These are phyloP conservation scores for Xerocomellus amylosporus DNA, from an alignment of 768 basidiomycete genomes.

Conservation along the genomic window DNA sequence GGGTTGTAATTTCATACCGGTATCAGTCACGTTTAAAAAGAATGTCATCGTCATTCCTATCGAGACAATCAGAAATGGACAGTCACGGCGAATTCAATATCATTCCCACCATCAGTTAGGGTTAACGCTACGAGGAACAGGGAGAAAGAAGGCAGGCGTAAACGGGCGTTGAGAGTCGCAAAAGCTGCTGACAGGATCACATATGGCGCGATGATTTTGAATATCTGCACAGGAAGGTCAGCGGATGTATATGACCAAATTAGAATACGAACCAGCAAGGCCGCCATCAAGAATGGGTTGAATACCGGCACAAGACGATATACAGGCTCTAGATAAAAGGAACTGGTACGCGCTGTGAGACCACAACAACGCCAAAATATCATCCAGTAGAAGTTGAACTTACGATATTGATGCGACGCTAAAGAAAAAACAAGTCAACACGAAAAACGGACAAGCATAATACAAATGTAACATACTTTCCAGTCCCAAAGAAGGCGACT, in stretches of 20 bases:
- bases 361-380: neutral
- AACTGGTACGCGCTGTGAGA: conserved; percentile 36
- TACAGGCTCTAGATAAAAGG: conserved; percentile 86
- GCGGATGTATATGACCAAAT: neutral
- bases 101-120: conserved; percentile 32
- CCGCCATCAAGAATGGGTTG: conserved; percentile 79
- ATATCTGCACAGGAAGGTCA: conserved; percentile 45
- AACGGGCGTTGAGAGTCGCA: conserved; percentile 62
- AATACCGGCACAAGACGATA: conserved; percentile 85
- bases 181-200: conserved; percentile 69
- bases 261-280: conserved; percentile 51
- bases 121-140: conserved; percentile 75
- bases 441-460: neutral
- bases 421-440: conserved; percentile 2
- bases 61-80: neutral
- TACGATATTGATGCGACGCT: conserved; percentile 85
- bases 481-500: conserved; percentile 81
- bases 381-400: conserved; percentile 24
- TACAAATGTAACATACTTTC: conserved; percentile 54
- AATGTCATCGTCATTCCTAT: conserved; percentile 80
- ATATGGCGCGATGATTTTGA: conserved; percentile 82
- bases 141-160: conserved; percentile 75
- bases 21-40: conserved; percentile 82
- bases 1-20: conserved; percentile 42
- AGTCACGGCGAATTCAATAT: neutral